Evolutionary conservation across 176 grass and related monocot species (phyloP), one percentile per base, ranked within the genome.

Genomic region (Bonia amplexicaulis): DNA sequence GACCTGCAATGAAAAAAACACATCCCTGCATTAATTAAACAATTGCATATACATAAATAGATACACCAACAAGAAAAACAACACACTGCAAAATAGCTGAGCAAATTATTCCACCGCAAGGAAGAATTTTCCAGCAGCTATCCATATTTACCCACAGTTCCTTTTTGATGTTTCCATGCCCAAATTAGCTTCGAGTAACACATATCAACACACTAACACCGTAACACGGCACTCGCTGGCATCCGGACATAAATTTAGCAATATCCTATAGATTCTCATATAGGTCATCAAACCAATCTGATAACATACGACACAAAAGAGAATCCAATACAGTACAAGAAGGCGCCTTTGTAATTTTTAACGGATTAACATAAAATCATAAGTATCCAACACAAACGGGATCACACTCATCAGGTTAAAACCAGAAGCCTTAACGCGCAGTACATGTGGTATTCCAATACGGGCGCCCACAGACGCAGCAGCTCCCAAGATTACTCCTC

Each of bases 1-100:
- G 10, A 87, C 77, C 89, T 90, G 80, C n/a, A 12, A 87, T 64
- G 4, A 31, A 78, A 44, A 52, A 80, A 51, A 46, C 1, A 23
- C 8, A 71, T 35, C 54, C 33, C 39, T 68, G 26, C 23, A 47
- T 87, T 49, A 60, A 67, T 5, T 76, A 53, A 81, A 87, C 70
- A 7, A 82, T 17, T 49, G 25, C 27, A 49, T 10, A 31, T 73
- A 27, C 4, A 77, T 17, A 45, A 53, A 76, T 73, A 71, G 46
- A 76, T 64, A 52, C 22, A 82, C 23, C 22, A 66, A 61, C 40
- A 73, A 83, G 19, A 46, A 63, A 16, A 31, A 35, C 11, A 77
- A 19, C 25, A 69, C 40, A 69, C 26, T 15, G 60, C 2, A 90
- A 73, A 23, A 59, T 20, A 59, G 29, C 22, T 26, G 22, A 78